A percentile compares a stretch with the other conserved stretches of the same genome.
Evolutionary conservation across 176 grass and related monocot genomes (phyloP).

Genomic region (Aegilops longissima): DNA sequence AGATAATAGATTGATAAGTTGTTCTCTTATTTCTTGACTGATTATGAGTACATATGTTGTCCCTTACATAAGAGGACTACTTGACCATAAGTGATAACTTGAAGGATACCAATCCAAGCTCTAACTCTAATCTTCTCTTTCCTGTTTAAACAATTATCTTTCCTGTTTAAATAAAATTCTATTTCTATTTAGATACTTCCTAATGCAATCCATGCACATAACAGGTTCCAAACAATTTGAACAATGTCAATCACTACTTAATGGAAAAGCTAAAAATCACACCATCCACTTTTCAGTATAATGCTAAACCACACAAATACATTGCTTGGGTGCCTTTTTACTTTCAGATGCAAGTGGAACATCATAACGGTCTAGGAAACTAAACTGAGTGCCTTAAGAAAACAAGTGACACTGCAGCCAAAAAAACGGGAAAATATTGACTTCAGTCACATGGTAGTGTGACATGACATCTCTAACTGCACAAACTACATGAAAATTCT

Average conservation of each 20-base stretch:
- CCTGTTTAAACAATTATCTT: background rate
- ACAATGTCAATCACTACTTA: background rate
- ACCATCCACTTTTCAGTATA: background rate
- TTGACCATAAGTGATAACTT: background rate
- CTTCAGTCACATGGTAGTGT: background rate
- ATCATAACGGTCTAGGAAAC: background rate
- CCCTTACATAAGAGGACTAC: background rate
- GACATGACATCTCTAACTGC: background rate
- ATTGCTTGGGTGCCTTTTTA: background rate
- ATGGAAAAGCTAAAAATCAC: background rate
- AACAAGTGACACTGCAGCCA: background rate
- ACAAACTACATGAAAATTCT: slow-evolving; percentile 1
- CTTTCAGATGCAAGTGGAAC: background rate
- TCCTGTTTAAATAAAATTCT: background rate
- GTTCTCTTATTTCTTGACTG: background rate
- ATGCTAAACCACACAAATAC: background rate
- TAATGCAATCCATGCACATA: background rate
- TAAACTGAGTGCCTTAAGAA: background rate
- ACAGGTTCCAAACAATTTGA: background rate
- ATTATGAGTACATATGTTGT: background rate
- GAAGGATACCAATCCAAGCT: background rate
- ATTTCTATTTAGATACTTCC: background rate
- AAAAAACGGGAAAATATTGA: background rate
- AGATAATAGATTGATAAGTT: background rate
- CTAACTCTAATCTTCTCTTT: background rate